Base-by-base conservation (phyloP, 169 alveolate genomes). In the Eimeria necatrix region DNA sequence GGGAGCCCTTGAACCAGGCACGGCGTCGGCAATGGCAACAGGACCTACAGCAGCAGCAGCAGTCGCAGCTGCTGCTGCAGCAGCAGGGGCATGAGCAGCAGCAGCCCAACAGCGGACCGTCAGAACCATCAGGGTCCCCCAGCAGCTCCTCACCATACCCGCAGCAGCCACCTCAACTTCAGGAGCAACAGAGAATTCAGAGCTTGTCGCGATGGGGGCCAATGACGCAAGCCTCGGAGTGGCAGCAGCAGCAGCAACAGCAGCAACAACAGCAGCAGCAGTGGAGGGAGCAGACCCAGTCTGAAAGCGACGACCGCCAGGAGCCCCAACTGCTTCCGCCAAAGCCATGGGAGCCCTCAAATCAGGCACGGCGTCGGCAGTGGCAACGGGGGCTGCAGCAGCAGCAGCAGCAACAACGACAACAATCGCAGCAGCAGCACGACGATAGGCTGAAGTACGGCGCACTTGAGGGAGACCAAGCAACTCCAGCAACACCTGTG, bases 371-470 rank as follows among this genome's bases (percentile, higher is more conserved):
- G 78, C 46, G 9, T 16, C 78, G 32, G 1, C 32, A n/a, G n/a
- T 24, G 32, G 61, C 61, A 46, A 9, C 10, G 46, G 41, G 46
- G 7, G 59, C 78, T 41, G 64, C 64, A 76, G 59, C 87, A 76
- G 87, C 87, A 76, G 68, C 87, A 48, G 61, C 87, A 76, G 87
- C 87, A 76, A 49, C 64, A 4, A 26, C 68, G 48, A 68, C 87
- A 76, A 49, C 64, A 4, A 26, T 48, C 53, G 83, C 83, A 73
- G 52, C 83, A 73, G 48, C 83, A 73, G 83, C 83, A 56, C 2
- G 22, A 56, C 20, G 22, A 56, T 10, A 10, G 20, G 22, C 68
- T 56, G 2, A 10, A 56, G 20, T 10, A 56, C 12, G 78, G 32
- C 46, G 12, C 78, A 18, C 78, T 18, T 3, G 78, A 68, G 12